phyloP scores from a whole-genome alignment of 305 asterid genomes.

The Vinca major region DNA sequence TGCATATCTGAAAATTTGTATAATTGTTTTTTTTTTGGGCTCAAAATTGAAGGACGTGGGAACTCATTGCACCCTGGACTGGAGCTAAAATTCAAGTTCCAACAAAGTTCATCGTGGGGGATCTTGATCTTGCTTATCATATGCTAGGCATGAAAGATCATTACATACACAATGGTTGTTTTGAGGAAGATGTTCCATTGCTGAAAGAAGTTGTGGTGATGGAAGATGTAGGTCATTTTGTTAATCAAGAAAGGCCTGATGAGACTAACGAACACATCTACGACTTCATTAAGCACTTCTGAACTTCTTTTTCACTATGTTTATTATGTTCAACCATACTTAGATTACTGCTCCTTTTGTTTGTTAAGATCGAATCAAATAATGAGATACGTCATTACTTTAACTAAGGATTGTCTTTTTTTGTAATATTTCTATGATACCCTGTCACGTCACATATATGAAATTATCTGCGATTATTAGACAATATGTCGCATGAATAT shows the following conservation, averaged over 20 bases:
- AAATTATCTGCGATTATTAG: no score
- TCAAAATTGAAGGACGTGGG: constrained; percentile 5
- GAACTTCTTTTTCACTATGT: background rate
- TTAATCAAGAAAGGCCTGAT: constrained; percentile 10
- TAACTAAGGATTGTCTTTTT: no score
- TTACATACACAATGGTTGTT: constrained; percentile 12
- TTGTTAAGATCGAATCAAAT: no score
- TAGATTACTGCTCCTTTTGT: no score
- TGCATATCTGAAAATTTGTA: background rate
- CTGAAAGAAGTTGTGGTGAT: constrained; percentile 12
- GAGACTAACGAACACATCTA: constrained; percentile 8
- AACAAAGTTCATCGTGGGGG: constrained; percentile 4
- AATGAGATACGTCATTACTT: no score
- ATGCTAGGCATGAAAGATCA: constrained; percentile 3
- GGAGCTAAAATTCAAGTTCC: constrained; percentile 2
- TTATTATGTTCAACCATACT: no score
- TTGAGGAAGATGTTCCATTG: constrained; percentile 10
- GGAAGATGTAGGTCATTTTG: constrained; percentile 11
- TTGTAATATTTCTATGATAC: no score
- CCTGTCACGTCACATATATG: no score
- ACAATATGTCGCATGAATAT: no score
- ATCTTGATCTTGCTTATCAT: constrained; percentile 5
- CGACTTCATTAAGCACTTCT: constrained; percentile 7
- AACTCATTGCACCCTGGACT: constrained; percentile 5
- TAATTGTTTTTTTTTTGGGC: background rate